phyloP scores from a whole-genome alignment of 176 grass and related monocot genomes.

The Lolium perenne region DNA sequence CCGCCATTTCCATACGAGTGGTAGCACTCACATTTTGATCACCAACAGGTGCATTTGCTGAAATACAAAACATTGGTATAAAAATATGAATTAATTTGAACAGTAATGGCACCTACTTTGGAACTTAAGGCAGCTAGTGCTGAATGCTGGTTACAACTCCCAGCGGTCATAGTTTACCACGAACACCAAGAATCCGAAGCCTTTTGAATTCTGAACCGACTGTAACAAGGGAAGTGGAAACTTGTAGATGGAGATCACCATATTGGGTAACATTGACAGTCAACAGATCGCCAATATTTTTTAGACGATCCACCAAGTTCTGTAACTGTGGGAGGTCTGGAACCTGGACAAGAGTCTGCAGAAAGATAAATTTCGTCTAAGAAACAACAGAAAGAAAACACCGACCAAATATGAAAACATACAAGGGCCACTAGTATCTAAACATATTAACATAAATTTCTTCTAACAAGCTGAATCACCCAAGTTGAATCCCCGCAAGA shows the following conservation, averaged over 20 bases:
- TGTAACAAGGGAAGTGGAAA: slow-evolving; percentile 76
- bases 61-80: slow-evolving; percentile 14
- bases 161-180: slow-evolving; percentile 49
- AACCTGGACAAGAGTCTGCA: slow-evolving; percentile 88
- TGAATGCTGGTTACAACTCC: slow-evolving; percentile 18
- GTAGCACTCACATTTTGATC: slow-evolving; percentile 73
- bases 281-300: slow-evolving; percentile 84
- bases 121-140: slow-evolving; percentile 6
- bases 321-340: slow-evolving; percentile 82
- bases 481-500: not conserved
- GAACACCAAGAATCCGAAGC: slow-evolving; percentile 73
- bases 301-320: slow-evolving; percentile 86
- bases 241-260: slow-evolving; percentile 88
- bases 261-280: slow-evolving; percentile 81
- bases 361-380: slow-evolving; percentile 25
- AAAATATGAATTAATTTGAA: not conserved
- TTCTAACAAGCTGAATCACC: slow-evolving; percentile 8
- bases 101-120: not conserved
- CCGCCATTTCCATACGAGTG: slow-evolving; percentile 78
- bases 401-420: not conserved
- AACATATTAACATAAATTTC: slow-evolving; percentile 24
- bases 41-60: slow-evolving; percentile 65
- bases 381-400: slow-evolving; percentile 15
- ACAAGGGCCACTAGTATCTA: slow-evolving; percentile 29
- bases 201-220: slow-evolving; percentile 91